These are phyloP conservation scores for Smittium culicis DNA, from an alignment of 371 early-diverging fungal species.

Conservation along the genomic window DNA sequence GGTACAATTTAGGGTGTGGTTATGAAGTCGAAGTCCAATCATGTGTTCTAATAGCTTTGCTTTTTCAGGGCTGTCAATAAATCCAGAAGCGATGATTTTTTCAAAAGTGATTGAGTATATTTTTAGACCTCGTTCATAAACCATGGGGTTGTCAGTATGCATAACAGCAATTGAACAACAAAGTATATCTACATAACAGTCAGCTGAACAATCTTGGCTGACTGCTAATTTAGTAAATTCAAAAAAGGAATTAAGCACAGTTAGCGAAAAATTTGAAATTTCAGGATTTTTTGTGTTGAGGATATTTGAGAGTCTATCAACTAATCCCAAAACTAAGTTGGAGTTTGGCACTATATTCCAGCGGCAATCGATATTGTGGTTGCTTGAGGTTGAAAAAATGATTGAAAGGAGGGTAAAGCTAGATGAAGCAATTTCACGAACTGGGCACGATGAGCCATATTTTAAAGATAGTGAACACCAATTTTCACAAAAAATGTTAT, in stretches of 20 bases:
- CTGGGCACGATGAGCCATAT: conserved; percentile 5
- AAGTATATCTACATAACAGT: neutral
- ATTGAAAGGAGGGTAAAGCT: neutral
- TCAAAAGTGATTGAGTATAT: neutral
- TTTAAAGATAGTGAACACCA: neutral
- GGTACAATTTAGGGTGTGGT: neutral
- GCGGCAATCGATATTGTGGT: neutral
- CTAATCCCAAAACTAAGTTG: neutral
- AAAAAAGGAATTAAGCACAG: neutral
- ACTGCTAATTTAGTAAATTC: neutral
- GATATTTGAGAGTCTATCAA: conserved; percentile 7
- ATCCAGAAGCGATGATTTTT: neutral
- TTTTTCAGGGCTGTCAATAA: neutral
- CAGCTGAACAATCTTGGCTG: neutral
- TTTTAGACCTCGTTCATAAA: neutral
- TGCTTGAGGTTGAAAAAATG: neutral
- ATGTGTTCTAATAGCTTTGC: neutral
- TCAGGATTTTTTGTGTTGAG: neutral
- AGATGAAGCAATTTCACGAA: neutral
- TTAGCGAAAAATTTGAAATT: neutral
- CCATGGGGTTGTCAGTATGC: neutral
- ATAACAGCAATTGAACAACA: neutral
- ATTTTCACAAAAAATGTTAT: conserved; percentile 3
- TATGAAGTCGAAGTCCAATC: neutral
- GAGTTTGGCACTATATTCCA: neutral